Conservation (phyloP, 805 yeast species). For the Metschnikowia noctiluminum region DNA sequence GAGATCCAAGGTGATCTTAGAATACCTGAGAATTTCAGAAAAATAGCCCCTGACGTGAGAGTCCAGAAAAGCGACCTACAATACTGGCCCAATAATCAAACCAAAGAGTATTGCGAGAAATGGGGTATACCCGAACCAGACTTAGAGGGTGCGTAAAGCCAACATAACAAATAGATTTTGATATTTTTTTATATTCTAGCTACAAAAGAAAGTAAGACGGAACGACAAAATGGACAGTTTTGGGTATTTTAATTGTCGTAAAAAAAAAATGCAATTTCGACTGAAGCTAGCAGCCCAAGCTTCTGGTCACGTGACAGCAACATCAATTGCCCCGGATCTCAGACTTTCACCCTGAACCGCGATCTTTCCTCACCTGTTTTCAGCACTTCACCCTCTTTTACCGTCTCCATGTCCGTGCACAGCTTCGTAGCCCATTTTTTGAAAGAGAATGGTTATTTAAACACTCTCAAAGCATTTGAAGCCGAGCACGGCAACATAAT, state of each 20-base stretch:
- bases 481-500: constrained; percentile 41
- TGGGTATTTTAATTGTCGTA: too few relatives aligned
- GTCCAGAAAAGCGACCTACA: constrained; percentile 19
- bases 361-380: not conserved
- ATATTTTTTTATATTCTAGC: not conserved
- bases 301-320: not conserved
- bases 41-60: constrained; percentile 23
- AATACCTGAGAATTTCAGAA: constrained; percentile 24
- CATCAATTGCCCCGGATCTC: too few relatives aligned
- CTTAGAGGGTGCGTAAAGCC: constrained; percentile 6
- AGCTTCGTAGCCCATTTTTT: constrained; percentile 57
- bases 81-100: constrained; percentile 38
- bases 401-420: constrained; percentile 20
- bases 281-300: not conserved
- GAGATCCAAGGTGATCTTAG: constrained; percentile 15
- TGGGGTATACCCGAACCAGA: constrained; percentile 20
- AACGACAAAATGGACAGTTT: too few relatives aligned
- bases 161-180: not conserved
- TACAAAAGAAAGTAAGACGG: not conserved
- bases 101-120: constrained; percentile 28
- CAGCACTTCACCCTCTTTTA: not conserved
- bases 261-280: too few relatives aligned
- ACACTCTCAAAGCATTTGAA: constrained; percentile 49
- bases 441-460: constrained; percentile 42
- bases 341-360: not conserved